Evolutionary conservation across 805 yeast species (phyloP).

Genomic region (Lachancea nothofagi): DNA sequence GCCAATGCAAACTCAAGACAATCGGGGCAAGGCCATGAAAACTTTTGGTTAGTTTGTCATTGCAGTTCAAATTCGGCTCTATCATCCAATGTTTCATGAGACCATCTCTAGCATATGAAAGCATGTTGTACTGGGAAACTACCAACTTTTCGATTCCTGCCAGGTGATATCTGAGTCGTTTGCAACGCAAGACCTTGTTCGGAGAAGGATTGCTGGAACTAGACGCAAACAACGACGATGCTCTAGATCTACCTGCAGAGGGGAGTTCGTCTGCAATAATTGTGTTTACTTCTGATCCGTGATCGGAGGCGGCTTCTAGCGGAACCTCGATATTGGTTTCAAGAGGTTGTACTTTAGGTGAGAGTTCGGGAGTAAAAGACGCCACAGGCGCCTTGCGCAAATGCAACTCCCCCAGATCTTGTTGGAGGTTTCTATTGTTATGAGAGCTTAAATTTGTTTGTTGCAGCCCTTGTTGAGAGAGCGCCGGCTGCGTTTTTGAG

Average conservation of each 20-base stretch:
- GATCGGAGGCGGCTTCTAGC: neutral
- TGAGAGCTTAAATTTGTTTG: conserved; percentile 1
- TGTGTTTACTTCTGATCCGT: conserved; percentile 4
- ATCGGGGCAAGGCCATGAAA: conserved; percentile 15
- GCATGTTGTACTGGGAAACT: conserved; percentile 9
- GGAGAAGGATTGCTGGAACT: conserved; percentile 3
- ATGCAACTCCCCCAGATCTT: neutral
- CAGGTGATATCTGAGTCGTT: conserved; percentile 10
- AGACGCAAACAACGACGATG: conserved; percentile 12
- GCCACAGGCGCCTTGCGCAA: conserved; percentile 2
- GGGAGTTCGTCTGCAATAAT: conserved; percentile 5
- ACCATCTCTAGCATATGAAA: conserved; percentile 11
- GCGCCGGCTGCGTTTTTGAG: neutral
- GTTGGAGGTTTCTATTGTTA: neutral
- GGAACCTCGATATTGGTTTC: neutral
- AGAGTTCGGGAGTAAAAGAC: conserved; percentile 1
- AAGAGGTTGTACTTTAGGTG: neutral
- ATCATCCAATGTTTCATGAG: conserved; percentile 15
- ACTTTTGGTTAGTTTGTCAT: conserved; percentile 13
- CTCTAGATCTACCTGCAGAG: conserved; percentile 6
- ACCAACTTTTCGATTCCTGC: conserved; percentile 9
- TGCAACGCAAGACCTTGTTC: conserved; percentile 6
- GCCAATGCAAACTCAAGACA: conserved; percentile 24
- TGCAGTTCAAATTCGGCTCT: conserved; percentile 13
- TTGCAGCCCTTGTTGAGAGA: neutral